Conservation (phyloP, 2,329 filamentous ascomycete genomes). For the Trichoderma asperellum region DNA sequence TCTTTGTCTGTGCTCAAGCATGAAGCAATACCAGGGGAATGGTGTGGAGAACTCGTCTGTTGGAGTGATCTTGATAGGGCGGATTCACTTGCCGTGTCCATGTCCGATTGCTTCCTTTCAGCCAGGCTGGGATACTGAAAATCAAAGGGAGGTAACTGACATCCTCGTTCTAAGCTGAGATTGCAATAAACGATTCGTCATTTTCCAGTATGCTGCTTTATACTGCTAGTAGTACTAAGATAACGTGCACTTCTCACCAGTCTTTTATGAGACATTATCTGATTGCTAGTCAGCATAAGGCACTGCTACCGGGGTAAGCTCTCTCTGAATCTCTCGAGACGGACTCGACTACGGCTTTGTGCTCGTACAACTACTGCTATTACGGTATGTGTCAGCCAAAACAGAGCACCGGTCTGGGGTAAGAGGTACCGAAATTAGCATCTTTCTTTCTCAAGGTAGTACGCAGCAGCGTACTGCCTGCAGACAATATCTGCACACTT, state of each 20-base stretch:
- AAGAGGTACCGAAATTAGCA: background rate
- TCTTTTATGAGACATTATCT: background rate
- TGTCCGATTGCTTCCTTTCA: background rate
- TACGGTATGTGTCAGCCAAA: background rate
- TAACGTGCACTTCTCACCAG: background rate
- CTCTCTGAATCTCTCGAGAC: background rate
- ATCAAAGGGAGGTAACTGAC: background rate
- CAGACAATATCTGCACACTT: background rate
- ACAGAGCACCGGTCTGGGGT: background rate
- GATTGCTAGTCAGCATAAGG: background rate
- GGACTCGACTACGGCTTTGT: background rate
- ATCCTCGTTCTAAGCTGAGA: background rate
- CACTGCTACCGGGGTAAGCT: background rate
- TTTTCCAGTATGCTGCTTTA: background rate
- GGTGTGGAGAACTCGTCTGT: background rate
- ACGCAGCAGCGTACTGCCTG: background rate
- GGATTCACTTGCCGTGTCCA: background rate
- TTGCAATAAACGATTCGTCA: background rate
- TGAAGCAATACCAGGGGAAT: background rate
- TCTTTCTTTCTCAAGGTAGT: background rate
- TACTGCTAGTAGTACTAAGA: background rate
- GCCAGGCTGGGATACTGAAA: background rate
- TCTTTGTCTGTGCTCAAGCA: background rate
- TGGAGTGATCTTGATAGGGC: background rate
- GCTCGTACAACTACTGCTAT: background rate